Conservation (phyloP, 805 yeast species). For the Metschnikowia anglica region DNA sequence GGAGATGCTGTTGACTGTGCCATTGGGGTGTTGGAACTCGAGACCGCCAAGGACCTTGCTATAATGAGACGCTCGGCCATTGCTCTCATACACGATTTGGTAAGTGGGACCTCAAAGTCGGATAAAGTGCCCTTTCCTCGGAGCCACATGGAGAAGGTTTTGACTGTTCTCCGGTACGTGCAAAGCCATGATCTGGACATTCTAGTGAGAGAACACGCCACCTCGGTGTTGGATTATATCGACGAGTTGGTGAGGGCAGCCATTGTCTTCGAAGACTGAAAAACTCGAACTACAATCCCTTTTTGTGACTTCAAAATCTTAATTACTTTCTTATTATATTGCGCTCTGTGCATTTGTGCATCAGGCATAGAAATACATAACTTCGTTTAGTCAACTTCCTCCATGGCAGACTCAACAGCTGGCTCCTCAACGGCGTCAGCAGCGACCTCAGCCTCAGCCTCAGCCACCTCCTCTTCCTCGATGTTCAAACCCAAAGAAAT, state of each 20-base stretch:
- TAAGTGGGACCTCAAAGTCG: slow-evolving; percentile 46
- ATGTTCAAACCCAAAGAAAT: slow-evolving; percentile 97
- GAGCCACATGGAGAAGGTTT: slow-evolving; percentile 45
- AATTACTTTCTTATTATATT: slow-evolving; percentile 6
- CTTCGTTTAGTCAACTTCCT: slow-evolving; percentile 84
- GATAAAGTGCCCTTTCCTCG: slow-evolving; percentile 52
- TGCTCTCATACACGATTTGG: slow-evolving; percentile 61
- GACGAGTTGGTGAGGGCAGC: slow-evolving; percentile 26
- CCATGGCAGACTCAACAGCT: slow-evolving; percentile 79
- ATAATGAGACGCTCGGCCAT: slow-evolving; percentile 75
- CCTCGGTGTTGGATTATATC: slow-evolving; percentile 31
- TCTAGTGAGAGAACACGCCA: slow-evolving; percentile 59
- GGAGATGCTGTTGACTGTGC: slow-evolving; percentile 70
- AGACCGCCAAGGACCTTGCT: slow-evolving; percentile 42
- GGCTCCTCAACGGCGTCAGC: slow-evolving; percentile 42
- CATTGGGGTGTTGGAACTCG: slow-evolving; percentile 70
- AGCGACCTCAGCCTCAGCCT: slow-evolving; percentile 44
- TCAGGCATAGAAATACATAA: slow-evolving; percentile 16
- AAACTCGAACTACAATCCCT: not conserved
- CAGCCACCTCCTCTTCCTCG: slow-evolving; percentile 73
- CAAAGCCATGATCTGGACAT: slow-evolving; percentile 53
- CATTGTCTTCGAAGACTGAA: not conserved
- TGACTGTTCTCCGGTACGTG: slow-evolving; percentile 44
- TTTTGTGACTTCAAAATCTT: not conserved
- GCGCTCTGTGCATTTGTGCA: not conserved